A percentile compares a stretch with the other conserved stretches of the same genome.
Evolutionary conservation across 805 yeast species (phyloP).

Genomic region (Saccharomycopsis fodiens): DNA sequence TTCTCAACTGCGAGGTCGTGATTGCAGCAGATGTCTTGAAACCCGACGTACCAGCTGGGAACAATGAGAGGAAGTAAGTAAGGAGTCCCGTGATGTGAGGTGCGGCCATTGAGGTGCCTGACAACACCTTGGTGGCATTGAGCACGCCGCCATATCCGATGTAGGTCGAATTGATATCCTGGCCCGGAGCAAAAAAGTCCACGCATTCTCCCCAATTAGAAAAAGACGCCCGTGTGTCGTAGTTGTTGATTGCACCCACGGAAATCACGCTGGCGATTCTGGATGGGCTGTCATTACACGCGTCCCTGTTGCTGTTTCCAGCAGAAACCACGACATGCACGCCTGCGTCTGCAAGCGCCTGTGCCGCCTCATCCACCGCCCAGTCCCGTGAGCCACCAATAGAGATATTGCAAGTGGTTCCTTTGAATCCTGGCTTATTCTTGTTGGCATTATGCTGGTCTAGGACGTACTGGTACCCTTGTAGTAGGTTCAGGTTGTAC

Average conservation of each 20-base stretch:
- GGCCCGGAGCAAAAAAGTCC: constrained; percentile 49
- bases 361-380: constrained; percentile 64
- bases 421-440: constrained; percentile 49
- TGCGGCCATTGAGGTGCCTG: constrained; percentile 60
- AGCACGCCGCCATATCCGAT: constrained; percentile 45
- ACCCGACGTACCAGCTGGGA: constrained; percentile 70
- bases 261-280: constrained; percentile 51
- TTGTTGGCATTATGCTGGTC: background rate
- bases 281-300: constrained; percentile 79
- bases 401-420: constrained; percentile 86
- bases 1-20: no score
- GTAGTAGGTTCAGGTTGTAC: background rate
- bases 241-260: constrained; percentile 41
- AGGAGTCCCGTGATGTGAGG: constrained; percentile 80
- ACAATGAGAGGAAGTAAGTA: constrained; percentile 79
- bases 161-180: constrained; percentile 47
- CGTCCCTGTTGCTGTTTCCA: constrained; percentile 70
- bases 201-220: constrained; percentile 49
- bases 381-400: constrained; percentile 89
- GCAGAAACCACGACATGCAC: constrained; percentile 73
- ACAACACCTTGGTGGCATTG: constrained; percentile 43
- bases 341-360: constrained; percentile 67
- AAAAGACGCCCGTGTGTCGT: constrained; percentile 41
- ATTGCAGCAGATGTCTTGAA: no score
- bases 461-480: constrained; percentile 1